Evolutionary conservation across 2,329 filamentous ascomycete genomes (phyloP).

Genomic region (Lecanosticta acicola): DNA sequence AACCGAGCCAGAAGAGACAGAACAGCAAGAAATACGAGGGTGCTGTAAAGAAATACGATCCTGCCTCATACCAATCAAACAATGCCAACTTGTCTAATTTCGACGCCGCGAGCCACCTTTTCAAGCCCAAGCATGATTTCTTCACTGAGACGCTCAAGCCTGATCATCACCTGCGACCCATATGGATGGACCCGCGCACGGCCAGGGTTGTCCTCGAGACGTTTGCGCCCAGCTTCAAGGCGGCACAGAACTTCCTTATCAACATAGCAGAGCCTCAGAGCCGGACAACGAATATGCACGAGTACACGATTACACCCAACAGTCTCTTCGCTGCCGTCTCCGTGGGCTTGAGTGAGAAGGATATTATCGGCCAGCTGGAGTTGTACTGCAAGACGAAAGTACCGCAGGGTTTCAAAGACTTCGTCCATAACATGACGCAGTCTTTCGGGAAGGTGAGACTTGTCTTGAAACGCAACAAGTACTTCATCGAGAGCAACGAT

Average conservation of each 20-base stretch:
- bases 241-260: conserved; percentile 90
- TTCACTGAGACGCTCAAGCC: conserved; percentile 76
- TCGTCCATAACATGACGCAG: conserved; percentile 75
- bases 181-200: conserved; percentile 87
- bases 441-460: conserved; percentile 95
- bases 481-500: conserved; percentile 89
- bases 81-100: conserved; percentile 28
- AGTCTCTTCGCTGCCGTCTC: conserved; percentile 94
- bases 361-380: conserved; percentile 86
- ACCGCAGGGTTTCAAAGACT: conserved; percentile 71
- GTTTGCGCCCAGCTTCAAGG: conserved; percentile 79
- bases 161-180: conserved; percentile 80
- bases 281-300: conserved; percentile 83
- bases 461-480: conserved; percentile 88
- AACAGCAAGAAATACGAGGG: conserved; percentile 37
- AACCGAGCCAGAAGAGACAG: conserved; percentile 22
- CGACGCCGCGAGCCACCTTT: conserved; percentile 52
- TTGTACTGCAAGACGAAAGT: conserved; percentile 83
- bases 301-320: conserved; percentile 86
- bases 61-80: conserved; percentile 46
- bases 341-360: conserved; percentile 79
- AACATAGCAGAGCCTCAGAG: conserved; percentile 93
- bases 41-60: conserved; percentile 50
- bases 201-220: conserved; percentile 89
- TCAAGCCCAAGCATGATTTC: conserved; percentile 65